These are phyloP conservation scores for Sisymbrium altissimum DNA, from an alignment of 345 rosid species.

Conservation along the genomic window DNA sequence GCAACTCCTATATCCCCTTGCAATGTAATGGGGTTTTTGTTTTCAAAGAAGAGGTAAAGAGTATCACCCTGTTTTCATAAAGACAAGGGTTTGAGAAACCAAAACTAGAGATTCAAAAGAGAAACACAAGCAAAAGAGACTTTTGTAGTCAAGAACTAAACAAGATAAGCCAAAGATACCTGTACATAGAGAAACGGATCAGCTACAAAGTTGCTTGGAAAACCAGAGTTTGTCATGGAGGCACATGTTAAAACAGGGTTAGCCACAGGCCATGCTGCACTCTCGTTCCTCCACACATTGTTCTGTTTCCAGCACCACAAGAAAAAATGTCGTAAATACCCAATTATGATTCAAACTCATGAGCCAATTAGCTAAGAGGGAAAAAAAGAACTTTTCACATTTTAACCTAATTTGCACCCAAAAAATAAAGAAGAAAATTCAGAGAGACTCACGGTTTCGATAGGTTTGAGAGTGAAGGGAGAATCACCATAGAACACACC, in stretches of 20 bases:
- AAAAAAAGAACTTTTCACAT: background rate
- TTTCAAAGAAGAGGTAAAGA: constrained; percentile 75
- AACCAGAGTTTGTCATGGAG: constrained; percentile 65
- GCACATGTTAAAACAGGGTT: constrained; percentile 95
- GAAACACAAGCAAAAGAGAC: too few species aligned
- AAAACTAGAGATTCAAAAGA: background rate
- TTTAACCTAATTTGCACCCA: background rate
- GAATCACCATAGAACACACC: constrained; percentile 87
- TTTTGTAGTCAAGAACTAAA: too few species aligned
- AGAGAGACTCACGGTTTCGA: constrained; percentile 61
- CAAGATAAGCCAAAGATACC: constrained; percentile 35
- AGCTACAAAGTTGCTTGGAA: constrained; percentile 89
- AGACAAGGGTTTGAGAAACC: background rate
- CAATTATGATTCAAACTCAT: background rate
- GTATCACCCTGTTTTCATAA: constrained; percentile 52
- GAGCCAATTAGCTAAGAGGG: background rate
- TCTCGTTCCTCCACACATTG: constrained; percentile 68
- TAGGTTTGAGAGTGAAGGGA: constrained; percentile 83
- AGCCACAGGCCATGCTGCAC: constrained; percentile 91
- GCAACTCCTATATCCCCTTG: constrained; percentile 98
- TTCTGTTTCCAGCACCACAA: constrained; percentile 41
- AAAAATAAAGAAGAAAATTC: background rate
- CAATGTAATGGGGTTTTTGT: constrained; percentile 70
- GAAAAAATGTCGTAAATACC: background rate
- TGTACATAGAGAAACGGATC: constrained; percentile 88